Evolutionary conservation across 257 asterid species (phyloP), one percentile per base, ranked within the genome.

Genomic region (Petrea volubilis): DNA sequence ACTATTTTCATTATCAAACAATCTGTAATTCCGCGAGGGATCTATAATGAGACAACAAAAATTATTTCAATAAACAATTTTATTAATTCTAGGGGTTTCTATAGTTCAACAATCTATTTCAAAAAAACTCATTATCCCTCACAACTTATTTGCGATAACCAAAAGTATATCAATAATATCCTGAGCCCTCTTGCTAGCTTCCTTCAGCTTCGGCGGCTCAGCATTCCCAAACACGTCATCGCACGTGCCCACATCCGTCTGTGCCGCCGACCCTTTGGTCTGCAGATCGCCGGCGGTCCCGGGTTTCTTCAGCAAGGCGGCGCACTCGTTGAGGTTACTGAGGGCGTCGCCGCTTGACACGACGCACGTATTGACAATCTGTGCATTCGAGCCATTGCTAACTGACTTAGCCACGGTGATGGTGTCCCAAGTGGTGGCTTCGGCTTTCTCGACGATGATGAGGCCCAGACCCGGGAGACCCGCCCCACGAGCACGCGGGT

Each of bases 261-360:
- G 6, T 6, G 93, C 93, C 3, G 81, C 82, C 0, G 87, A 76
- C 11, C 31, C 85, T 9, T 14, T 17, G 0, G 53, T 8, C 41
- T 58, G n/a, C n/a, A n/a, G n/a, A n/a, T n/a, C n/a, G n/a, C n/a
- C n/a, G n/a, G n/a, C n/a, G n/a, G n/a, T n/a, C n/a, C n/a, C n/a
- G n/a, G n/a, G n/a, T n/a, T n/a, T n/a, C n/a, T 6, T 71, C 36
- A 86, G 59, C 11, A 53, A 59, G 0, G 2, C 1, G 44, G 46
- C 14, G 27, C 82, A 78, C 0, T 63, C 14, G 8, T 9, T 28
- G 0, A 88, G 49, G 9, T 1, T n/a, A 23, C 57, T 40, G 3
- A 74, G 29, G 0, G 85, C 49, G 4, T 78, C 71, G 0, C 21
- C 17, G 43, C 63, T 73, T 9, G 67, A 51, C 40, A 67, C 80